Evolutionary conservation across 495 filamentous ascomycete genomes (phyloP).

Genomic region (Aspergillus bridgeri): DNA sequence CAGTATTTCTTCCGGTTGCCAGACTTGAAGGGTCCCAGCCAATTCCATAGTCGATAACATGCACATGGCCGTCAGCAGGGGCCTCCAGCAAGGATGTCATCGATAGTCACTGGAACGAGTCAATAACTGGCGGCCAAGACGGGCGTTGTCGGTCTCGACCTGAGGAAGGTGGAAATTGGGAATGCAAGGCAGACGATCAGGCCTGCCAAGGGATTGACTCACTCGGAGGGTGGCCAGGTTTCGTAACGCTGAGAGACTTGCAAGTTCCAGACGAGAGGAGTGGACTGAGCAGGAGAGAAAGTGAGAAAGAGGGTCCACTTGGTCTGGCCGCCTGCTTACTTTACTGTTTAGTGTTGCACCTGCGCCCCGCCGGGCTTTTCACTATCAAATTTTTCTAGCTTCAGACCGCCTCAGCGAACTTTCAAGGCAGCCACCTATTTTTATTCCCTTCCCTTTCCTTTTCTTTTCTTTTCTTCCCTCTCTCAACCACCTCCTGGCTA

Average conservation of each 20-base stretch:
- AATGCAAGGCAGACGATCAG: background rate
- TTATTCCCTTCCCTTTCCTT: background rate
- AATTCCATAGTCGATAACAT: background rate
- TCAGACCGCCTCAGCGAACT: background rate
- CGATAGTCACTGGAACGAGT: background rate
- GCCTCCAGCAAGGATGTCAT: background rate
- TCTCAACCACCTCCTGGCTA: background rate
- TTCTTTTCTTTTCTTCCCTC: background rate
- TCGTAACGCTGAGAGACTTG: too few relatives aligned
- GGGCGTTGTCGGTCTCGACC: background rate
- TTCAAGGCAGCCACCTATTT: background rate
- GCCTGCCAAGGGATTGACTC: slow-evolving; percentile 1
- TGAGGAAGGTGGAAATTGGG: background rate
- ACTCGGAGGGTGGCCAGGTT: background rate
- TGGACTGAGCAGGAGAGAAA: background rate
- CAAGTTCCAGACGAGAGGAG: background rate
- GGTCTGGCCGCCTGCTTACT: background rate
- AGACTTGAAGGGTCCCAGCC: background rate
- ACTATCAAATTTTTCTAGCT: background rate
- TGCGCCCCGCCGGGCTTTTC: background rate
- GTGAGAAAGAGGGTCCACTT: background rate
- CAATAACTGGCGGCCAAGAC: background rate
- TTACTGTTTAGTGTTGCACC: too few relatives aligned
- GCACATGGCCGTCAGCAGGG: background rate
- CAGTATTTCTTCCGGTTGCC: background rate